Evolutionary conservation across 1,139 yeast genomes (phyloP).

Genomic region (Yamadazyma oceani): DNA sequence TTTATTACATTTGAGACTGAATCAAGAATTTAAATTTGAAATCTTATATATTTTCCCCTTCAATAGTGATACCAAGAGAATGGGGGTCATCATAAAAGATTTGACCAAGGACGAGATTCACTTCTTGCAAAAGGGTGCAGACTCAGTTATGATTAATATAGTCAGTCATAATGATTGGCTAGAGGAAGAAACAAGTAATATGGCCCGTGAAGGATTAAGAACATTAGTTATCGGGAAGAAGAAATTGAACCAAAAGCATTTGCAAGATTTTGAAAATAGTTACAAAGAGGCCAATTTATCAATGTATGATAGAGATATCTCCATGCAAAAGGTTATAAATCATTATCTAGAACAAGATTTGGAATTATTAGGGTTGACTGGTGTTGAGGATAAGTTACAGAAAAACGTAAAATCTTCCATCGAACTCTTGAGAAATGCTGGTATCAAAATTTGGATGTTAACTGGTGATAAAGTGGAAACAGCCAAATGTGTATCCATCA

Average conservation of each 20-base stretch:
- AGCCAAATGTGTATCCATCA: slow-evolving; percentile 93
- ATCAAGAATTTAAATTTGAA: slow-evolving; percentile 55
- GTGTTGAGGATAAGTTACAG: slow-evolving; percentile 95
- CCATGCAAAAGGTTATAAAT: slow-evolving; percentile 66
- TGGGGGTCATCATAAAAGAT: slow-evolving; percentile 86
- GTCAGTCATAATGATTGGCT: slow-evolving; percentile 92
- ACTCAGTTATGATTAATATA: slow-evolving; percentile 86
- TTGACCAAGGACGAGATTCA: slow-evolving; percentile 63
- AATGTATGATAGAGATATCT: slow-evolving; percentile 74
- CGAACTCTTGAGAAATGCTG: slow-evolving; percentile 92
- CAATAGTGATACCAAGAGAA: slow-evolving; percentile 91
- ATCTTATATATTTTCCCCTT: slow-evolving; percentile 88
- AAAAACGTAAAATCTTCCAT: slow-evolving; percentile 87
- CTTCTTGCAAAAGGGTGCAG: slow-evolving; percentile 96
- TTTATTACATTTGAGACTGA: slow-evolving; percentile 62
- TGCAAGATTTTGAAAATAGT: slow-evolving; percentile 60
- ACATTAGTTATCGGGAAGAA: slow-evolving; percentile 91
- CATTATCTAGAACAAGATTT: slow-evolving; percentile 78
- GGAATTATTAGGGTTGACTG: slow-evolving; percentile 89
- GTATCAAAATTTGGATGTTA: slow-evolving; percentile 97
- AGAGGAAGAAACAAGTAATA: slow-evolving; percentile 94
- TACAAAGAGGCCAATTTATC: slow-evolving; percentile 74
- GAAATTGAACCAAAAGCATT: slow-evolving; percentile 52
- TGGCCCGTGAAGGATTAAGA: slow-evolving; percentile 98
- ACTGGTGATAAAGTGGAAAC: slow-evolving; percentile 99